Percentiles rank a stretch among this genome's conserved stretches.
Evolutionary conservation across 768 basidiomycete species (phyloP).

Genomic region (Xerocomellus dryophilus): DNA sequence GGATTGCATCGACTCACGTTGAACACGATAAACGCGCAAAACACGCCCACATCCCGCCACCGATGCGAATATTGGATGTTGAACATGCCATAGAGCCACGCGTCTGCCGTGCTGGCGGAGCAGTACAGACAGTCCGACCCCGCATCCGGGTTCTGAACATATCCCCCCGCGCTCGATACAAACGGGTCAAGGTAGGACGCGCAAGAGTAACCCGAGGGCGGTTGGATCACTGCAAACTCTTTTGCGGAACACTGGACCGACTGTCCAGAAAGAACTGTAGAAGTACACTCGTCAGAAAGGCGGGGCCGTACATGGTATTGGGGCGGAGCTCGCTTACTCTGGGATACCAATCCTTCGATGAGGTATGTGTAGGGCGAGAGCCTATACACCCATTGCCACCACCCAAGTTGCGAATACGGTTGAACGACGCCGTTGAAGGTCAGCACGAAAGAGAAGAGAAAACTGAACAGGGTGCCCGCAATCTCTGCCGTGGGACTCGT

Average conservation of each 20-base stretch:
- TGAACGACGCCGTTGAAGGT: conserved; percentile 72
- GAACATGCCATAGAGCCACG: conserved; percentile 44
- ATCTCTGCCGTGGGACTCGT: conserved; percentile 61
- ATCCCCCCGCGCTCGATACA: conserved; percentile 43
- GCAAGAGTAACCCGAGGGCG: conserved; percentile 48
- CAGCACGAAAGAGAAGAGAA: conserved; percentile 60
- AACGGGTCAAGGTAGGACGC: conserved; percentile 43
- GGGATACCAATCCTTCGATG: conserved; percentile 45
- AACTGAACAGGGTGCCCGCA: conserved; percentile 54
- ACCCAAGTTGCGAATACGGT: conserved; percentile 54
- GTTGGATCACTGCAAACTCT: conserved; percentile 58
- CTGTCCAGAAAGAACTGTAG: conserved; percentile 45
- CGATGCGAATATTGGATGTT: conserved; percentile 56
- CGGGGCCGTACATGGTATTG: too few relatives aligned
- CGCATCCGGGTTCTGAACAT: conserved; percentile 41
- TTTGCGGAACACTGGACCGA: conserved; percentile 52
- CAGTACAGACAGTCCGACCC: conserved; percentile 51
- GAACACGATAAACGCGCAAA: conserved; percentile 42
- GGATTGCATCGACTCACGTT: conserved; percentile 36
- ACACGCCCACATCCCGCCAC: conserved; percentile 48
- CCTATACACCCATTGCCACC: conserved; percentile 73
- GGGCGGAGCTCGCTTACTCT: conserved; percentile 38
- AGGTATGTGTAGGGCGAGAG: conserved; percentile 56
- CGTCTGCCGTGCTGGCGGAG: conserved; percentile 53
- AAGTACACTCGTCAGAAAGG: not conserved